Base-by-base conservation (phyloP, 345 rosid species). In the Acer campestre region DNA sequence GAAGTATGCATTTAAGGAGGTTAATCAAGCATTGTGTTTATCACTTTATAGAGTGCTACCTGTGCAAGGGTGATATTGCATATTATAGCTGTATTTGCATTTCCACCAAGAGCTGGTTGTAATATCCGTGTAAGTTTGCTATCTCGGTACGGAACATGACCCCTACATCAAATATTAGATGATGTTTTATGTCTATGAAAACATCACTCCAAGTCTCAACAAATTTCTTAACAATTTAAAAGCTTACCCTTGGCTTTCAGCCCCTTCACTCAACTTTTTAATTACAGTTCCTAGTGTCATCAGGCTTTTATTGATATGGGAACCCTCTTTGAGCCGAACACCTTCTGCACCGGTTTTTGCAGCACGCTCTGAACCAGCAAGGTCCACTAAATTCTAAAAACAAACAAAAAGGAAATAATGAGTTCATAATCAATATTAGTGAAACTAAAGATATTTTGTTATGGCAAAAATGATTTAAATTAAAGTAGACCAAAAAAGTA, bases 271-370 rank as follows among this genome's bases (percentile, higher is more conserved):
- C 88, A 93, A 71, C 79, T 95, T 95, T 80, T 93, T 93, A 22
- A 92, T 93, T 12, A 93, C 98, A 77, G 96, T 95, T 81, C 99
- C 98, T 14, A 93, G 87, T 61, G 91, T 95, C 99, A 95, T 95
- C 83, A 93, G 75, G 78, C 99, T 95, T 89, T 92, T 92, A 79
- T 93, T 95, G 68, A 93, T 95, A 81, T 93, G 96, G 61, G 99
- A 93, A 38, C 99, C 99, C 85, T 95, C 99, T 82, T 92, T 93
- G 38, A 93, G 89, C 56, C 99, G 86, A 79, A 93, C 94, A 80
- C 99, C 99, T 82, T 95, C 99, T 55, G 99, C 99, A 53, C 99
- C 99, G 27, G 99, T 95, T 89, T 95, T 95, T 75, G 97, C 92
- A 48, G 99, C 99, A 65, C 99, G 93, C 81, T 95, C 99, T 70